A percentile compares a stretch with the other conserved stretches of the same genome.
phyloP scores from a whole-genome alignment of 2,329 filamentous ascomycete species.

The Cladophialophora chaetospira region DNA sequence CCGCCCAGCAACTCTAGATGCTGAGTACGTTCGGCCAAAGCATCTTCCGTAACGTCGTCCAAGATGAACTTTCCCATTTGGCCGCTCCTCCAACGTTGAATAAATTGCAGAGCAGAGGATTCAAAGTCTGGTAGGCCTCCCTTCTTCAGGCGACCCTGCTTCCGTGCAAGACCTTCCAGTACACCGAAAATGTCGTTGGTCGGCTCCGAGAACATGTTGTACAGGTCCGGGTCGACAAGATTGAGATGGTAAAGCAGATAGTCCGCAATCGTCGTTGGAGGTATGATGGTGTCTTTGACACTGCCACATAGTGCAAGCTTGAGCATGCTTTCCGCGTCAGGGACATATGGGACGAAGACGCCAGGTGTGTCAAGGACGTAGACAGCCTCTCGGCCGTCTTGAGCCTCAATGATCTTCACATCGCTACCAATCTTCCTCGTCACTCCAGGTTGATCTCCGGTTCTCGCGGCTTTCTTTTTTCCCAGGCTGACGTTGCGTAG shows the following conservation, averaged over 20 bases:
- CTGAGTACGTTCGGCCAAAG: slow-evolving; percentile 52
- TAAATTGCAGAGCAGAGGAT: slow-evolving; percentile 74
- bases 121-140: slow-evolving; percentile 72
- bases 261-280: slow-evolving; percentile 76
- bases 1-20: slow-evolving; percentile 37
- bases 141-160: slow-evolving; percentile 73
- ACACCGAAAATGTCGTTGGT: slow-evolving; percentile 83
- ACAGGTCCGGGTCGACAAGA: slow-evolving; percentile 61
- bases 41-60: slow-evolving; percentile 69
- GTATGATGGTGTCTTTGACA: slow-evolving; percentile 85
- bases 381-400: slow-evolving; percentile 61
- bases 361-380: slow-evolving; percentile 92
- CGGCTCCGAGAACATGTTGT: slow-evolving; percentile 65
- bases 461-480: slow-evolving; percentile 72
- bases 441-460: slow-evolving; percentile 84
- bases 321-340: slow-evolving; percentile 83
- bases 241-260: slow-evolving; percentile 90
- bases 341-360: slow-evolving; percentile 91
- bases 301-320: slow-evolving; percentile 90
- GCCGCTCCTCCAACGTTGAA: slow-evolving; percentile 80
- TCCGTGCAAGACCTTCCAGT: slow-evolving; percentile 68
- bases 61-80: slow-evolving; percentile 74
- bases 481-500: slow-evolving; percentile 70
- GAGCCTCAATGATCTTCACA: slow-evolving; percentile 74
- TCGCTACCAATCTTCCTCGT: slow-evolving; percentile 81